A percentile compares a stretch with the other conserved stretches of the same genome.
phyloP scores from a whole-genome alignment of 208 protist species.

The Trichomonas tenax region DNA sequence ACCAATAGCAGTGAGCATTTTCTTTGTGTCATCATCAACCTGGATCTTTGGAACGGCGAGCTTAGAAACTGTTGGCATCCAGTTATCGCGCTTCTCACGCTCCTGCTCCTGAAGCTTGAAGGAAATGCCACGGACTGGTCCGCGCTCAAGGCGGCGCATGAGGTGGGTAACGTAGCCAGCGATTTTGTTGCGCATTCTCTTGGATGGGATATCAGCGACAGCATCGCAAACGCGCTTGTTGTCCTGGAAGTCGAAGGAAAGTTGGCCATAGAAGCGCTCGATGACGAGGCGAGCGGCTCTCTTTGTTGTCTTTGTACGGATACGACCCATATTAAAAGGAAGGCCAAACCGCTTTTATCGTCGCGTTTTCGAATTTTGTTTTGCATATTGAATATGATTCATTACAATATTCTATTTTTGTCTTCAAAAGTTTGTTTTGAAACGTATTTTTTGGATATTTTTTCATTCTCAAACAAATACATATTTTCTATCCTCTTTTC shows the following conservation, averaged over 20 bases:
- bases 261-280: constrained; percentile 97
- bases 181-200: constrained; percentile 99
- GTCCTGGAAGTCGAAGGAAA: constrained; percentile 96
- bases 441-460: too few relatives aligned
- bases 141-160: constrained; percentile 48
- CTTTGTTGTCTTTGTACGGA: constrained; percentile 99
- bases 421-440: too few relatives aligned
- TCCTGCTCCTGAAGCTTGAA: constrained; percentile 99
- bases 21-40: constrained; percentile 37
- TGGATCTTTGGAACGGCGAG: constrained; percentile 36
- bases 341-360: not conserved
- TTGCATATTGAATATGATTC: too few relatives aligned
- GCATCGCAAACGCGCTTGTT: constrained; percentile 90
- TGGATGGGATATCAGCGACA: constrained; percentile 90
- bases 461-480: too few relatives aligned
- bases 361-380: not conserved
- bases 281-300: constrained; percentile 90
- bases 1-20: constrained; percentile 32
- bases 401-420: too few relatives aligned
- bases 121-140: constrained; percentile 97
- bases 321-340: constrained; percentile 65
- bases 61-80: constrained; percentile 78
- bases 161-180: constrained; percentile 81
- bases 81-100: constrained; percentile 98
- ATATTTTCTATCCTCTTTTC: too few relatives aligned